Evolutionary conservation across 2,329 filamentous ascomycete species (phyloP), one percentile per base, ranked within the genome.

Genomic region (Penicillium sp.): DNA sequence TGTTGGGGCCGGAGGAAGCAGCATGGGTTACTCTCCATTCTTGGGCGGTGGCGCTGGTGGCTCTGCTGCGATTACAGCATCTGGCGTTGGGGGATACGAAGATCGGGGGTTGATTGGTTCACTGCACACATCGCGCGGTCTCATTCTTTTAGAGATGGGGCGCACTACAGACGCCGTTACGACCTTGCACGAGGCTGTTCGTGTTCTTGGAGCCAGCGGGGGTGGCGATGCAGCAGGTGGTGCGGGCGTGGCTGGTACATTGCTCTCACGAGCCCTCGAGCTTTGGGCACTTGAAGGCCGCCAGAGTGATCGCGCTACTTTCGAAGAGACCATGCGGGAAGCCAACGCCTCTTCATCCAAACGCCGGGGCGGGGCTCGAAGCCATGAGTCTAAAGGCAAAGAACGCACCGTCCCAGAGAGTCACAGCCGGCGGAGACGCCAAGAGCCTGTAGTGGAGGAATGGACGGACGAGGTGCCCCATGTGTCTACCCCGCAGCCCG

Each of bases 71-170:
- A 67, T 74, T 24, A 67, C 72, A 10, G 69, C 74, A 2, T 70
- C 73, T 8, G 74, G 73, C 2, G 76, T 78, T 13, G 74, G 75
- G 36, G 77, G 77, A 7, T 79, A 79, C 49, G 77, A 79, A 59
- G 77, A 79, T 53, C 70, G 76, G 7, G 77, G 77, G 3, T 65
- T 79, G 45, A 67, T 77, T 27, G 77, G 77, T 3, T 77, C 75
- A 5, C 71, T 79, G 21, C 74, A 79, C 57, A 79, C 77, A 5
- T 77, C 76, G 43, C 71, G 96, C 66, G 93, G 91, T 0, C 79
- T 97, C 14, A 88, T 96, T 11, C 81, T 93, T 51, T 82, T 97
- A 62, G 91, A 96, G 66, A 80, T 91, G 62, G 86, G 85, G 14
- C 81, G 85, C 47, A 84, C 86, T 0, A 88, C 89, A 64, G 89